Evolutionary conservation across 2,329 filamentous ascomycete species (phyloP), one percentile per base, ranked within the genome.

Genomic region (Colletotrichum sojae): DNA sequence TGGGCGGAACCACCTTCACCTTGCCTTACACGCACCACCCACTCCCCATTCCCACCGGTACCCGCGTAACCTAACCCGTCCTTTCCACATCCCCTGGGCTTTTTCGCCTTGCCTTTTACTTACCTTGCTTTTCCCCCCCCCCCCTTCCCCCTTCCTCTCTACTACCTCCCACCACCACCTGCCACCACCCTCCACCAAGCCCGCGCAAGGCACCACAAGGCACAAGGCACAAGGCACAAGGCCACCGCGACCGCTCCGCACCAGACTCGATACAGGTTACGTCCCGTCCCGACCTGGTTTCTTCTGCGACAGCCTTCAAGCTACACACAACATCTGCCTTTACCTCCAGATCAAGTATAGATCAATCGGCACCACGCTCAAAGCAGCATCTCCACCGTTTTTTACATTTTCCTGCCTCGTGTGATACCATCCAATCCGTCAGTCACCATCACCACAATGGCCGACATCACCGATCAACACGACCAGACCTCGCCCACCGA

Each of bases 391-490:
- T 88, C 86, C 86, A 88, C 87, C 83, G 83, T 80, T 82, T 61
- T 83, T 84, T 87, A 83, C 78, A 82, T 82, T 81, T 85, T 87
- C 85, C 62, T 84, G 55, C 81, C 82, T 83, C 80, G 84, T 86
- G 76, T 36, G 31, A 36, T 36, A 36, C 31, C 31, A 80, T 78
- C 79, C 78, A 52, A 46, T 60, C 36, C 54, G 36, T 59, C 40
- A 51, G 43, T 46, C 54, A 27, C 55, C 36, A 55, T 69, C 52
- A 55, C 65, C 70, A 81, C 78, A 81, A 94, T 94, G 92, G 91
- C 91, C 86, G 92, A 94, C 84, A 92, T 94, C 83, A 89, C 91
- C 75, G 90, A 92, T 78, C 91, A 92, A 80, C 90, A 93, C 86
- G 90, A 92, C 77, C 91, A 93, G 79, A 90, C 90, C 76, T 92